Evolutionary conservation across 495 filamentous ascomycete genomes (phyloP).

Genomic region (Lophiostoma macrostomum): DNA sequence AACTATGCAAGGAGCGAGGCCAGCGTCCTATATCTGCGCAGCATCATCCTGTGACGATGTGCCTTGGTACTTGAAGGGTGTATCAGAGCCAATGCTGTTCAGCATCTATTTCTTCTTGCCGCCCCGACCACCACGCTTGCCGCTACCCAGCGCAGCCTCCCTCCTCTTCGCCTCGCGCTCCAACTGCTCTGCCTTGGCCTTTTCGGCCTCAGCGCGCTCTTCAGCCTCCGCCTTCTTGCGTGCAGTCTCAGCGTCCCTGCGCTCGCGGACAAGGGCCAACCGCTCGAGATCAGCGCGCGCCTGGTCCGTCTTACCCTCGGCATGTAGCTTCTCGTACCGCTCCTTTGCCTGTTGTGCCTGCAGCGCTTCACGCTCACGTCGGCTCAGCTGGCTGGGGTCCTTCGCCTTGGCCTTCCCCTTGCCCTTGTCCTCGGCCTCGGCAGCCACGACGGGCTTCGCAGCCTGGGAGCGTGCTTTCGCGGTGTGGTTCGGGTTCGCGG

Average conservation of each 20-base stretch:
- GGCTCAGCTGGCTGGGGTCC: constrained; percentile 59
- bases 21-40: no score
- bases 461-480: constrained; percentile 63
- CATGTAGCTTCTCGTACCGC: constrained; percentile 88
- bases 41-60: no score
- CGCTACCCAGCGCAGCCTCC: constrained; percentile 35
- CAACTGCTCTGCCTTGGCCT: constrained; percentile 42
- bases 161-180: constrained; percentile 39
- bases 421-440: constrained; percentile 37
- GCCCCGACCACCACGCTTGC: constrained; percentile 32
- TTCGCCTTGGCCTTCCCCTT: constrained; percentile 33
- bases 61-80: no score
- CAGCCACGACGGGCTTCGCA: constrained; percentile 48
- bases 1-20: constrained; percentile 13
- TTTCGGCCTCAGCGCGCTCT: constrained; percentile 43
- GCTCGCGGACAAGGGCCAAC: constrained; percentile 73
- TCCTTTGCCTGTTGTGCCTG: constrained; percentile 87
- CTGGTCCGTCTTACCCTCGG: constrained; percentile 95
- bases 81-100: no score
- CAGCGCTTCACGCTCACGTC: constrained; percentile 83
- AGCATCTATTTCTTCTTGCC: constrained; percentile 38
- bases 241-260: constrained; percentile 78
- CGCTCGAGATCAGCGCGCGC: constrained; percentile 88
- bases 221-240: constrained; percentile 64
- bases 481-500: constrained; percentile 88